Evolutionary conservation across 1,284 basidiomycete species (phyloP).

Genomic region (Ustilago cynodontis): DNA sequence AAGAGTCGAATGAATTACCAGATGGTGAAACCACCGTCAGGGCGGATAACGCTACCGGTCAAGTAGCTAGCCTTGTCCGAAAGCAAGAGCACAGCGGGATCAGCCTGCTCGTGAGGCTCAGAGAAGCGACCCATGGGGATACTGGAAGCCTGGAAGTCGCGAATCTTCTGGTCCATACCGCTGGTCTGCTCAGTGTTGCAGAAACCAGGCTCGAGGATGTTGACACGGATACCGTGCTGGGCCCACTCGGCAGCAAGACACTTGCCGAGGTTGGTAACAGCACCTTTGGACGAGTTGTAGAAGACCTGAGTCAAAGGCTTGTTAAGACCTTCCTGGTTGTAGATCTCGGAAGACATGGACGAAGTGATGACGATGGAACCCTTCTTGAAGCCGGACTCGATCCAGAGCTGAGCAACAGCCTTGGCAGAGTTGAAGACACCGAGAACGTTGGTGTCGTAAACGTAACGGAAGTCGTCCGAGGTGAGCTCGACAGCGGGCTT

Average conservation of each 20-base stretch:
- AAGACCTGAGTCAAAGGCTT: conserved; percentile 68
- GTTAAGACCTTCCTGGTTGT: conserved; percentile 68
- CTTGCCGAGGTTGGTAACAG: conserved; percentile 70
- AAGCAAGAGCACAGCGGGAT: conserved; percentile 64
- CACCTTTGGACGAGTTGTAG: conserved; percentile 69
- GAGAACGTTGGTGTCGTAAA: conserved; percentile 70
- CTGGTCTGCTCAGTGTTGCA: conserved; percentile 70
- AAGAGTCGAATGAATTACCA: conserved; percentile 49
- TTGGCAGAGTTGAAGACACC: conserved; percentile 70
- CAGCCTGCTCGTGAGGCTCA: conserved; percentile 69
- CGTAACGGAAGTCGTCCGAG: conserved; percentile 67
- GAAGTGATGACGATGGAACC: conserved; percentile 69
- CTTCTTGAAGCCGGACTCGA: conserved; percentile 67
- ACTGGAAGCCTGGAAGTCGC: conserved; percentile 67
- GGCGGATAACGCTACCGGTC: conserved; percentile 60
- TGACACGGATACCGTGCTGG: conserved; percentile 68
- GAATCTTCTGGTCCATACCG: conserved; percentile 67
- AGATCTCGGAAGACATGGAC: conserved; percentile 69
- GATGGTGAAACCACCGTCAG: conserved; percentile 68
- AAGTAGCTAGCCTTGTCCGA: conserved; percentile 68
- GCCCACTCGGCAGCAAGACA: conserved; percentile 70
- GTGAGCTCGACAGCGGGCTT: conserved; percentile 69
- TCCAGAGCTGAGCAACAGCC: conserved; percentile 69
- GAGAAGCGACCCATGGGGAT: conserved; percentile 69
- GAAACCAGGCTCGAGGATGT: conserved; percentile 68